phyloP scores from a whole-genome alignment of 345 rosid species.

The Salix exigua region DNA sequence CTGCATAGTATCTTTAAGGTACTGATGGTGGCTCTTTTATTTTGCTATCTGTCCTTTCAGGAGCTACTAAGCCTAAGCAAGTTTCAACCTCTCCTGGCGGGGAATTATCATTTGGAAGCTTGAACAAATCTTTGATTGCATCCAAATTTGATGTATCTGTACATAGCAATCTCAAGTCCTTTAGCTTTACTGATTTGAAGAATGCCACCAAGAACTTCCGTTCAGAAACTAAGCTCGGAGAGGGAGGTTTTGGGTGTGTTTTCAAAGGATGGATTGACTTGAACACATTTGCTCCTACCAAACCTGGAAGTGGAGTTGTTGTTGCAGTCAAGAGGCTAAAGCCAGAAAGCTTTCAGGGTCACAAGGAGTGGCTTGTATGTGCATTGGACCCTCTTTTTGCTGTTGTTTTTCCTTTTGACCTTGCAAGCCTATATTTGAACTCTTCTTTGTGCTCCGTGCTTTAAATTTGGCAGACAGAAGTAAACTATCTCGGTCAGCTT shows the following conservation, averaged over 20 bases:
- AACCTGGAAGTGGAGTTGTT: slow-evolving; percentile 49
- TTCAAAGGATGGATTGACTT: slow-evolving; percentile 66
- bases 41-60: slow-evolving; percentile 22
- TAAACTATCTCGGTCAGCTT: slow-evolving; percentile 72
- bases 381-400: background rate
- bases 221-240: slow-evolving; percentile 52
- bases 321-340: slow-evolving; percentile 66
- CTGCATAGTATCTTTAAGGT: background rate
- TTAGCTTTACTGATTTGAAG: slow-evolving; percentile 50
- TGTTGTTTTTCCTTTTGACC: background rate
- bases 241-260: slow-evolving; percentile 69
- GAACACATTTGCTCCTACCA: slow-evolving; percentile 49
- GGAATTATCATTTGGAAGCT: slow-evolving; percentile 18
- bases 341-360: slow-evolving; percentile 66
- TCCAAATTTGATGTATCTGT: slow-evolving; percentile 24
- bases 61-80: slow-evolving; percentile 24
- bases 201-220: slow-evolving; percentile 57
- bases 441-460: background rate
- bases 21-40: background rate
- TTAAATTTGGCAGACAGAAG: slow-evolving; percentile 57
- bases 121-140: slow-evolving; percentile 14
- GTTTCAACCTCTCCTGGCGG: slow-evolving; percentile 14
- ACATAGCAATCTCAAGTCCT: slow-evolving; percentile 45
- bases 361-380: slow-evolving; percentile 78
- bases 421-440: background rate